Evolutionary conservation across 1,284 basidiomycete genomes (phyloP).

Genomic region (Porogramme epimiltina): DNA sequence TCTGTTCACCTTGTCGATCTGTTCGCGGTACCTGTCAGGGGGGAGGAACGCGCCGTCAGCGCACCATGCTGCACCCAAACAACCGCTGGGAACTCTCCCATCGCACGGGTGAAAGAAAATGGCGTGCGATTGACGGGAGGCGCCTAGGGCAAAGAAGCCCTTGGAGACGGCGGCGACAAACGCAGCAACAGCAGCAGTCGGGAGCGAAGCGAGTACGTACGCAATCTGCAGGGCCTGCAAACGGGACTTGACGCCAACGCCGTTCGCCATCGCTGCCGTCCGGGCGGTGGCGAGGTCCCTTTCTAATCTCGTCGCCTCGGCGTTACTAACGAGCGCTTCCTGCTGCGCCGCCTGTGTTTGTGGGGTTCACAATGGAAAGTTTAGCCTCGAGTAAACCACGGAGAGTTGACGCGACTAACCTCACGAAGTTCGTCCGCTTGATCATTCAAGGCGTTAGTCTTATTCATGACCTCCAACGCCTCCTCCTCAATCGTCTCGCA

Average conservation of each 20-base stretch:
- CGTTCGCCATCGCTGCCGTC: conserved; percentile 73
- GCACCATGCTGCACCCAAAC: not conserved
- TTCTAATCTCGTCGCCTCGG: conserved; percentile 64
- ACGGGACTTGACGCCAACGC: conserved; percentile 77
- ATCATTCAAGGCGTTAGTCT: conserved; percentile 64
- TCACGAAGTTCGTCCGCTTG: conserved; percentile 79
- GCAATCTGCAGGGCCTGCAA: conserved; percentile 65
- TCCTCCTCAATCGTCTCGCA: conserved; percentile 80
- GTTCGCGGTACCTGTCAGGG: conserved; percentile 65
- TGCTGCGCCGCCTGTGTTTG: conserved; percentile 67
- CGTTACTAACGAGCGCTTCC: conserved; percentile 63
- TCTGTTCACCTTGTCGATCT: conserved; percentile 69
- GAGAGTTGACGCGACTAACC: conserved; percentile 45
- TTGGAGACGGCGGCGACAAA: not conserved
- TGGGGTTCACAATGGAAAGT: not conserved
- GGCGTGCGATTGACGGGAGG: not conserved
- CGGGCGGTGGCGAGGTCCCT: conserved; percentile 69
- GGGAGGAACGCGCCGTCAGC: not conserved
- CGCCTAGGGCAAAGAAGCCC: too few species aligned
- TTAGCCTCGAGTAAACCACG: not conserved
- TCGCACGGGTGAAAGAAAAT: not conserved
- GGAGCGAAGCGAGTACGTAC: conserved; percentile 30
- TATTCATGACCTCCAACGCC: conserved; percentile 67
- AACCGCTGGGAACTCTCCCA: not conserved
- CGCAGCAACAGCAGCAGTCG: not conserved